Conservation (phyloP, 495 filamentous ascomycete species). For the Hypoxylon subgilvum region DNA sequence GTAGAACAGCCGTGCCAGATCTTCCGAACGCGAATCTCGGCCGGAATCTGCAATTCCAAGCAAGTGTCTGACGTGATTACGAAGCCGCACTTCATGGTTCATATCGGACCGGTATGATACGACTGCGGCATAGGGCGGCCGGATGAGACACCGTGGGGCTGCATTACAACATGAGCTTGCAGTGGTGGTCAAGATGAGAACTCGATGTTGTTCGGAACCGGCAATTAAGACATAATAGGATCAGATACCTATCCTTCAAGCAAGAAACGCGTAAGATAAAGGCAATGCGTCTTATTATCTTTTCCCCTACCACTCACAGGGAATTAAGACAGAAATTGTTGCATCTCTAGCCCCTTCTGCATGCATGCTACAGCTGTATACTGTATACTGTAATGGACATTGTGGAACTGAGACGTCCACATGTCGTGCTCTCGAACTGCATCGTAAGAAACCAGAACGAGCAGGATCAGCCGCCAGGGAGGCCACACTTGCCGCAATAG, state of each 20-base stretch:
- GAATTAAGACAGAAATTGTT: no score
- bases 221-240: slow-evolving; percentile 17
- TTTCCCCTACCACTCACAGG: slow-evolving; percentile 2
- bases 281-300: slow-evolving; percentile 10
- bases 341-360: slow-evolving; percentile 17
- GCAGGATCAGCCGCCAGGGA: slow-evolving; percentile 35
- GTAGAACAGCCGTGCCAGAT: slow-evolving; percentile 12
- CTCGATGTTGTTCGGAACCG: slow-evolving; percentile 2
- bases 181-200: slow-evolving; percentile 24
- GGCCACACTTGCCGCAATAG: slow-evolving; percentile 31
- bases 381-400: slow-evolving; percentile 31
- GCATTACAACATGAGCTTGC: slow-evolving; percentile 6
- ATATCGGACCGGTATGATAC: slow-evolving; percentile 35
- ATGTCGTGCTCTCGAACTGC: slow-evolving; percentile 23
- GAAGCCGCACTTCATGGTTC: slow-evolving; percentile 24
- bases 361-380: slow-evolving; percentile 30
- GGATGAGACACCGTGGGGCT: slow-evolving; percentile 25
- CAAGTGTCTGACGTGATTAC: slow-evolving; percentile 22
- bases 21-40: slow-evolving; percentile 24
- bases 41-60: slow-evolving; percentile 8
- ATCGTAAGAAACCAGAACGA: slow-evolving; percentile 33
- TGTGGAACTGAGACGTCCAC: slow-evolving; percentile 37
- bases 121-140: slow-evolving; percentile 14
- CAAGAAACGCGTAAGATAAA: slow-evolving; percentile 4
- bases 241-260: slow-evolving; percentile 1